These are phyloP conservation scores for Hirschfeldia incana DNA, from an alignment of 345 rosid genomes.

Conservation along the genomic window DNA sequence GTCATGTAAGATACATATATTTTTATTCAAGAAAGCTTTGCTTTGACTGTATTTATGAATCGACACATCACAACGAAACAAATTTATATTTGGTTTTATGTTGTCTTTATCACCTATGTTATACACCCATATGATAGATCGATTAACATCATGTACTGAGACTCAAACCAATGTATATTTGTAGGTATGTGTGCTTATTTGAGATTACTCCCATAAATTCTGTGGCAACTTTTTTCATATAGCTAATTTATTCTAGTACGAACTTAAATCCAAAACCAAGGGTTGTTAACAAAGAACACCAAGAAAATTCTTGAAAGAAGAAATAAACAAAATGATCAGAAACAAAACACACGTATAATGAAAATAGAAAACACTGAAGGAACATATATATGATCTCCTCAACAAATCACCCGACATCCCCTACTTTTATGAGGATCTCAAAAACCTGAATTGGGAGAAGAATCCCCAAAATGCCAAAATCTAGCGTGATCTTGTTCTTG, in stretches of 20 bases:
- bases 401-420: conserved; percentile 12
- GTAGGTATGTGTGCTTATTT: background rate
- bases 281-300: conserved; percentile 22
- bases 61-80: background rate
- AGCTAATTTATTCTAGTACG: background rate
- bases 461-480: conserved; percentile 39
- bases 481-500: conserved; percentile 33
- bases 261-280: conserved; percentile 4
- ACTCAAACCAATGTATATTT: background rate
- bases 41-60: background rate
- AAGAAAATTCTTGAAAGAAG: conserved; percentile 12
- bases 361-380: conserved; percentile 26
- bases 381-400: conserved; percentile 19
- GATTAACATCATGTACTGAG: background rate
- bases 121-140: background rate
- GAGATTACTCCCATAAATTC: conserved; percentile 1
- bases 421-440: conserved; percentile 20
- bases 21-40: background rate
- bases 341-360: conserved; percentile 23
- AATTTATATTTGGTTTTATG: background rate
- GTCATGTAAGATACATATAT: background rate
- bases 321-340: conserved; percentile 27
- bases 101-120: background rate
- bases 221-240: conserved; percentile 7
- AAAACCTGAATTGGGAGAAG: conserved; percentile 36